Evolutionary conservation across 1,139 yeast genomes (phyloP), one percentile per base, ranked within the genome.

Genomic region (Nadsonia commutata): DNA sequence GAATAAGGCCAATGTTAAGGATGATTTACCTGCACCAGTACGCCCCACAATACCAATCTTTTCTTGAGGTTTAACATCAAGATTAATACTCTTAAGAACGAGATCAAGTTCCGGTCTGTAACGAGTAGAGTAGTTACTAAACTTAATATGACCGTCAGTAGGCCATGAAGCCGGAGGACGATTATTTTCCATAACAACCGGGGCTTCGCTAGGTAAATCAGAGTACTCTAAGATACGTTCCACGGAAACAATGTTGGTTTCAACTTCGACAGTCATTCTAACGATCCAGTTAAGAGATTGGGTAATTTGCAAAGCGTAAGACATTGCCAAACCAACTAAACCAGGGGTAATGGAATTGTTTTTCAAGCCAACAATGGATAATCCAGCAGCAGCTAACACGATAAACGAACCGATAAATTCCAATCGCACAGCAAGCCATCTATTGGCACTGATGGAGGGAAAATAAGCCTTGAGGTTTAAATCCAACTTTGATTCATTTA

Each of bases 1-100:
- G 70, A 88, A 88, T 40, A 90, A 66, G 0, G 96, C 94, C 52
- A 90, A 65, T 0, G 96, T 86, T 55, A 90, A 70, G 1, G 95
- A 83, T 0, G 95, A 82, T 62, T 90, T 90, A 46, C 98, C 98
- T 2, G 97, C 97, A 51, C 98, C 98, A 0, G 98, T 88, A 56
- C 96, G 74, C 18, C 67, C 67, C 47, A 88, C 97, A 63, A 90
- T 85, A 51, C 98, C 98, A 53, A 90, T 70, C 60, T 90, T 90
- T 60, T 90, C 97, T 48, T 72, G 70, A 1, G 93, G 77, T 47
- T 78, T 72, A 54, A 90, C 74, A 19, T 72, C 66, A 48, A 90
- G 62, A 50, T 71, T 74, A 52, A 90, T 76, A 49, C 79, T 68
- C 58, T 78, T 81, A 64, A 90, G 70, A 16, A 86, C 93, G 42